Conservation (phyloP, 2,329 filamentous ascomycete genomes). For the Monilinia fructicola region DNA sequence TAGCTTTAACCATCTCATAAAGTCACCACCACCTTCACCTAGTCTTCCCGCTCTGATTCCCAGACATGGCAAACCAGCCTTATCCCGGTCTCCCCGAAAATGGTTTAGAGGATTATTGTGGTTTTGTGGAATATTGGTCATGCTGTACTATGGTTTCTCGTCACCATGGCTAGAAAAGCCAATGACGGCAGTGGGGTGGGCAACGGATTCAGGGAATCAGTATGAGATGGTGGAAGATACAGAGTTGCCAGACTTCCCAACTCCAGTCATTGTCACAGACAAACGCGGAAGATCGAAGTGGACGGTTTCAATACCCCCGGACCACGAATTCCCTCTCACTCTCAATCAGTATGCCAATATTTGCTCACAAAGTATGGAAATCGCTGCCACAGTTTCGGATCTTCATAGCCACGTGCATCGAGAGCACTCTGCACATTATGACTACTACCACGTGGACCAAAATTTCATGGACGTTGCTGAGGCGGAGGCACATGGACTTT, state of each 20-base stretch:
- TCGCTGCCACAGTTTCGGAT: slow-evolving; percentile 58
- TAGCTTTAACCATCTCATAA: slow-evolving; percentile 66
- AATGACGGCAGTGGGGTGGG: slow-evolving; percentile 44
- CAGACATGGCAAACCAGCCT: slow-evolving; percentile 59
- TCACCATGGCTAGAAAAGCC: slow-evolving; percentile 40
- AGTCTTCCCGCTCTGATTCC: slow-evolving; percentile 67
- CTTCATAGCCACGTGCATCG: slow-evolving; percentile 47
- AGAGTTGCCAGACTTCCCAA: slow-evolving; percentile 68
- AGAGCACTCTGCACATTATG: slow-evolving; percentile 48
- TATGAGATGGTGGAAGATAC: slow-evolving; percentile 68
- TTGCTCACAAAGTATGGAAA: slow-evolving; percentile 64
- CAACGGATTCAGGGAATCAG: slow-evolving; percentile 46
- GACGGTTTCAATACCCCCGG: slow-evolving; percentile 77
- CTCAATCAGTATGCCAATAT: slow-evolving; percentile 68
- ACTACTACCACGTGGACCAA: slow-evolving; percentile 62
- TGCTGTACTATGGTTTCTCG: slow-evolving; percentile 51
- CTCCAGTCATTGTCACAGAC: slow-evolving; percentile 69
- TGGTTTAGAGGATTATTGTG: slow-evolving; percentile 48
- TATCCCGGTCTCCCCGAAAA: slow-evolving; percentile 42
- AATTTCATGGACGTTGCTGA: slow-evolving; percentile 75
- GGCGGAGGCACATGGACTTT: slow-evolving; percentile 63
- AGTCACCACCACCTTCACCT: slow-evolving; percentile 68
- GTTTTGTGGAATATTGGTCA: slow-evolving; percentile 49
- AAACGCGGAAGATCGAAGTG: slow-evolving; percentile 64
- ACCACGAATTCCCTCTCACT: slow-evolving; percentile 64